Evolutionary conservation across 345 rosid genomes (phyloP).

Genomic region (Corymbia maculata): DNA sequence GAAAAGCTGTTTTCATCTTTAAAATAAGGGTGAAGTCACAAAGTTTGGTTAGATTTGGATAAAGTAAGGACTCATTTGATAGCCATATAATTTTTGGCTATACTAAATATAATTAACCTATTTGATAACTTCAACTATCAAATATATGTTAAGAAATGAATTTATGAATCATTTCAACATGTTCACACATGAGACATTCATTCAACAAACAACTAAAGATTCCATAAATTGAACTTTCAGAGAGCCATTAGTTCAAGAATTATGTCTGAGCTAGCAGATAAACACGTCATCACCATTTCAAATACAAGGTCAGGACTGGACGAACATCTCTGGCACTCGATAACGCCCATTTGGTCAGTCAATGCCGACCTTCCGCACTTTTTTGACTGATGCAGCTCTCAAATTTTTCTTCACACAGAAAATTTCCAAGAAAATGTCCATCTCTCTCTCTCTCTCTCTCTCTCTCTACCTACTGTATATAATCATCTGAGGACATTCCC

Average conservation of each 20-base stretch:
- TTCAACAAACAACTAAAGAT: not conserved
- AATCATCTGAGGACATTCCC: not conserved
- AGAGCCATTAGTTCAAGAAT: not conserved
- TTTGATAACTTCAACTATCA: no score
- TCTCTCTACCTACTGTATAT: not conserved
- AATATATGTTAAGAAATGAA: no score
- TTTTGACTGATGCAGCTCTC: not conserved
- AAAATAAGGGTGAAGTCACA: not conserved
- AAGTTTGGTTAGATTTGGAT: not conserved
- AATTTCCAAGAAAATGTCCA: not conserved
- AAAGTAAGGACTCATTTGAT: not conserved
- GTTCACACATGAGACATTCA: not conserved
- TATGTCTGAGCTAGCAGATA: not conserved
- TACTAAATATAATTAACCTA: no score
- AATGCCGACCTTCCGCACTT: not conserved
- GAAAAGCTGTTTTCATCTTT: not conserved
- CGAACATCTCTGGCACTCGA: not conserved
- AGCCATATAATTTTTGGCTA: fast-evolving
- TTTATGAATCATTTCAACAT: not conserved
- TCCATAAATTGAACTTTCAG: not conserved
- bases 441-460: not conserved
- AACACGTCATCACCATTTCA: not conserved
- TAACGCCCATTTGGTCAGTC: not conserved
- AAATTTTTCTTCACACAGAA: not conserved
- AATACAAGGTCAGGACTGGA: not conserved